Evolutionary conservation across 495 filamentous ascomycete species (phyloP), one percentile per base, ranked within the genome.

Genomic region (Neurospora sublineolata): DNA sequence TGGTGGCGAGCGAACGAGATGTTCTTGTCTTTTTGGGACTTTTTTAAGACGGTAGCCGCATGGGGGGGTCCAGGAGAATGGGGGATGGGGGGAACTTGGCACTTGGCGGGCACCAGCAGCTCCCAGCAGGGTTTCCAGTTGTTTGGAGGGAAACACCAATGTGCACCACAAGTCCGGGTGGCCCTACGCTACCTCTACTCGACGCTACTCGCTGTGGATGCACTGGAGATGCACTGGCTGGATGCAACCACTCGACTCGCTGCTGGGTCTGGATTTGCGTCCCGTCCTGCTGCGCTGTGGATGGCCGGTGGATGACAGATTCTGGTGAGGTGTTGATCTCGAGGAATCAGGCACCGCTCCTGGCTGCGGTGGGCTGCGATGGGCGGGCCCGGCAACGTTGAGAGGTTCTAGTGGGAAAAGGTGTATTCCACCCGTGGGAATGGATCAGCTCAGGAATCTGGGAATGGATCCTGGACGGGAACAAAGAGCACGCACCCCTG

Each of bases 381-480:
- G 18, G 20, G 44, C 44, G 44, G 44, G 46, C 20, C 46, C 20
- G 20, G 46, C 46, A 27, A 58, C 11, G 46, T 58, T 27, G 20
- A 58, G 46, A 58, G 46, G 46, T 27, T 58, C 16, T 52, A 23
- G n/a, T 52, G 41, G 41, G 41, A 42, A 42, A 42, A 42, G 41
- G 44, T 52, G 20, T n/a, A 69, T 70, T 69, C 69, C 70, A 71
- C 69, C n/a, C n/a, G n/a, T n/a, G 71, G 71, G 68, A 75, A 68
- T 72, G 73, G 73, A 58, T 73, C 69, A n/a, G n/a, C n/a, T n/a
- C n/a, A 67, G 37, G 71, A 69, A 36, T 68, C 41, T 46, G 70
- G 64, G 20, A 60, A 30, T 33, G 23, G 30, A 60, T 33, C 71
- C 4, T 58, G 70, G 70, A 12, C 23, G 30, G 41, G n/a, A n/a